Conservation (phyloP, 2,329 filamentous ascomycete species). For the Ceratocystiopsis sp. region DNA sequence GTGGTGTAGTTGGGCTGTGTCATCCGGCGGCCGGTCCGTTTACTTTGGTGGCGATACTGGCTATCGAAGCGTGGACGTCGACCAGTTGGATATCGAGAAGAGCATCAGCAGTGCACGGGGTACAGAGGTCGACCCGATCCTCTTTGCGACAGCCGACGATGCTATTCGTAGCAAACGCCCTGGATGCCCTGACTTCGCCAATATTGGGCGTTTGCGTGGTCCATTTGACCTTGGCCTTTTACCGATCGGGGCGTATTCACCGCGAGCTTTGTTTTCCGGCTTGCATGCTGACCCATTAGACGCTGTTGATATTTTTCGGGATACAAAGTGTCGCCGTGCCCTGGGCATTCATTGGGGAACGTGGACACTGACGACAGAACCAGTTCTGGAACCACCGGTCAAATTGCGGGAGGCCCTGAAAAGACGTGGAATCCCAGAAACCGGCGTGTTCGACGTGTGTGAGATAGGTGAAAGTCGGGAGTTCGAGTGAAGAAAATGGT, state of each 20-base stretch:
- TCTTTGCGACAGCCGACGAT: conserved; percentile 39
- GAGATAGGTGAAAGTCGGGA: conserved; percentile 71
- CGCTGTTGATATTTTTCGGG: conserved; percentile 73
- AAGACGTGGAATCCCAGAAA: conserved; percentile 48
- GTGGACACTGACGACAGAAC: conserved; percentile 74
- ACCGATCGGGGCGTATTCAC: conserved; percentile 79
- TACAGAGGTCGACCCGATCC: too few species aligned
- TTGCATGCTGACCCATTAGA: conserved; percentile 82
- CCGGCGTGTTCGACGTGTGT: conserved; percentile 64
- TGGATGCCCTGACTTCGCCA: conserved; percentile 64
- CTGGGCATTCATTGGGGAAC: conserved; percentile 89
- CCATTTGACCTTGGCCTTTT: conserved; percentile 86
- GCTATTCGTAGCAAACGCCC: conserved; percentile 61
- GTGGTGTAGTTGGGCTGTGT: conserved; percentile 76
- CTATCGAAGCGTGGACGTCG: conserved; percentile 49
- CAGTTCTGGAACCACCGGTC: conserved; percentile 65
- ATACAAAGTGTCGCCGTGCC: conserved; percentile 61
- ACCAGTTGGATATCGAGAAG: conserved; percentile 4
- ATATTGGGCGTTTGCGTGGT: conserved; percentile 65
- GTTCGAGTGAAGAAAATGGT: conserved; percentile 24
- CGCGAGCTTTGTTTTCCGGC: conserved; percentile 53
- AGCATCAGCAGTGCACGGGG: too few species aligned
- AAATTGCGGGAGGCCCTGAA: conserved; percentile 55
- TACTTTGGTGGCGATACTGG: conserved; percentile 88
- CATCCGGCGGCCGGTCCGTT: conserved; percentile 57